Conservation (phyloP, 345 rosid genomes). For the Corchorus capsularis region DNA sequence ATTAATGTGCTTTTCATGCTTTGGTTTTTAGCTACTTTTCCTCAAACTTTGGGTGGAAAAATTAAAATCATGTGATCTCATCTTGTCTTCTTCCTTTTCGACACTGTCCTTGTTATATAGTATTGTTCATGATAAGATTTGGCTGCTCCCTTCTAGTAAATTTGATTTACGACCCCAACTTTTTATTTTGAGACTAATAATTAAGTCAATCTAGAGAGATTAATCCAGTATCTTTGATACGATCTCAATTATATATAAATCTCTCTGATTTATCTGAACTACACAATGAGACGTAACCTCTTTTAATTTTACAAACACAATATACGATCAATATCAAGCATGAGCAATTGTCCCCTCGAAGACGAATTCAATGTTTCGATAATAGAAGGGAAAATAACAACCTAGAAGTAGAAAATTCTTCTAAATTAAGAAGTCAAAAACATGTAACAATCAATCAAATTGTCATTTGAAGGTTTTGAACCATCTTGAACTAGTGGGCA, state of each 20-base stretch:
- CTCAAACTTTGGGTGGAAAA: slow-evolving; percentile 14
- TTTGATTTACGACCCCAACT: background rate
- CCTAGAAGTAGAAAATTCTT: background rate
- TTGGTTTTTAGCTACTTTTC: slow-evolving; percentile 11
- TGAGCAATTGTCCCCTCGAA: background rate
- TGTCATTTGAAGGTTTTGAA: background rate
- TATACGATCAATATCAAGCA: too few species aligned
- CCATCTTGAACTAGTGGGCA: background rate
- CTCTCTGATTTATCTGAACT: background rate
- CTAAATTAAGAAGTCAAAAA: background rate
- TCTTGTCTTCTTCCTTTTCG: background rate
- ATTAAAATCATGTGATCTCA: background rate
- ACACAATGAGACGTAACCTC: background rate
- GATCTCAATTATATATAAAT: too few species aligned
- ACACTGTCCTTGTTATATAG: background rate
- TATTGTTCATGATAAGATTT: background rate
- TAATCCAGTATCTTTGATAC: background rate
- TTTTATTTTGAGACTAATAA: background rate
- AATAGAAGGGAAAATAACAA: background rate
- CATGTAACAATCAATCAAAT: background rate
- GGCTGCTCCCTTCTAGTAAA: background rate
- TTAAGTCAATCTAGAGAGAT: background rate
- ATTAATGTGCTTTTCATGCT: background rate
- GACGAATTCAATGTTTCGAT: too few species aligned
- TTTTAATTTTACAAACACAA: too few species aligned